A percentile compares a stretch with the other conserved stretches of the same genome.
These are phyloP conservation scores for Emmonsiellopsis sp. DNA, from an alignment of 2,329 filamentous ascomycete genomes.

Conservation along the genomic window DNA sequence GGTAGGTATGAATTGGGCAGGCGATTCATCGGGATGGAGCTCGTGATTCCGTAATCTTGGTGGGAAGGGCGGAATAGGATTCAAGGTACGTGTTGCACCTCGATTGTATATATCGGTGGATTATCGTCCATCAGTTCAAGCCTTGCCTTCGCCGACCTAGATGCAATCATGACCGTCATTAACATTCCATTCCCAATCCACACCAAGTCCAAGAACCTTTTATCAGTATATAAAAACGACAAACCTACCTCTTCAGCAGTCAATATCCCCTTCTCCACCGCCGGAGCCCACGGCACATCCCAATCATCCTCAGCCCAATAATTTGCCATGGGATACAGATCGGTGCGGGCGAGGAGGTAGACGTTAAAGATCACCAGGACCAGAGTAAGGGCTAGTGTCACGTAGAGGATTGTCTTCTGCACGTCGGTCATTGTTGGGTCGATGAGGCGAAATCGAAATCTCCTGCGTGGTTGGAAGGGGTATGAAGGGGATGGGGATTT, in stretches of 20 bases:
- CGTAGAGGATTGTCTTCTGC: not conserved
- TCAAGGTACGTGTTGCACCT: no score
- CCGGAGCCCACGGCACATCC: not conserved
- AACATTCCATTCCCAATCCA: no score
- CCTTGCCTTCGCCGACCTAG: no score
- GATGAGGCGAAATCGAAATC: not conserved
- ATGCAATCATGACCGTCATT: no score
- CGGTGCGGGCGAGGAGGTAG: slow-evolving; percentile 6
- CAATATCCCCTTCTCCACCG: not conserved
- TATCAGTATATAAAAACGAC: not conserved
- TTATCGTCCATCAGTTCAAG: no score
- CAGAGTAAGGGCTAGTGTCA: not conserved
- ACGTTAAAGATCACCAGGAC: slow-evolving; percentile 2
- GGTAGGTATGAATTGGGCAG: no score
- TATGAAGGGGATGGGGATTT: no score
- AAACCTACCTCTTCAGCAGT: slow-evolving; percentile 16
- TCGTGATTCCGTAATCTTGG: no score
- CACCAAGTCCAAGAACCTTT: not conserved
- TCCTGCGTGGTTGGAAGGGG: no score
- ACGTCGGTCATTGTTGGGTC: not conserved
- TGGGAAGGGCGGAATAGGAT: no score
- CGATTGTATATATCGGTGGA: no score
- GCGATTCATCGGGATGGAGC: no score
- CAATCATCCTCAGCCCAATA: not conserved
- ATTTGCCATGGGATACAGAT: slow-evolving; percentile 1